Conservation (phyloP, 2,329 filamentous ascomycete species). For the Clonostachys byssicola region DNA sequence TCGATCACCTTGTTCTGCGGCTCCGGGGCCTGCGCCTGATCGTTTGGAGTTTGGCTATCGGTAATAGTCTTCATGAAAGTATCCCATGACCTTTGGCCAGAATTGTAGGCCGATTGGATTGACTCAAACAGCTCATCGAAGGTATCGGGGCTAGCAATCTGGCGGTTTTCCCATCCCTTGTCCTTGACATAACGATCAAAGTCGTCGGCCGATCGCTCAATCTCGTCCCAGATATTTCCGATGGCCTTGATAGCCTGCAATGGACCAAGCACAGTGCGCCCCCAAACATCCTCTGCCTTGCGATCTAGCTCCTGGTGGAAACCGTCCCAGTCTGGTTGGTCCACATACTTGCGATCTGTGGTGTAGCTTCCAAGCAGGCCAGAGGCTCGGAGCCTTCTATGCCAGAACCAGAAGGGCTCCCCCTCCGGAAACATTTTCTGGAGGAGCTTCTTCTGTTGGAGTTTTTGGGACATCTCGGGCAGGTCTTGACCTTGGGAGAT, state of each 20-base stretch:
- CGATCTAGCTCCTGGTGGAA: constrained; percentile 23
- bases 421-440: constrained; percentile 30
- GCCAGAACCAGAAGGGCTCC: constrained; percentile 36
- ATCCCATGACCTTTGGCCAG: constrained; percentile 32
- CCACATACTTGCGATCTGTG: no score
- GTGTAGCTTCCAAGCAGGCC: constrained; percentile 21
- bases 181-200: no score
- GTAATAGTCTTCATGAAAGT: constrained; percentile 29
- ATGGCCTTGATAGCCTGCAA: no score
- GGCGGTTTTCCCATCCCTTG: no score
- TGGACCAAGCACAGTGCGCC: constrained; percentile 1
- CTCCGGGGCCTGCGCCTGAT: constrained; percentile 6
- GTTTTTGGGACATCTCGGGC: constrained; percentile 27
- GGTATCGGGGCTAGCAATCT: neutral
- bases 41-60: constrained; percentile 7
- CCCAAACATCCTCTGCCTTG: constrained; percentile 19
- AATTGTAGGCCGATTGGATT: constrained; percentile 27
- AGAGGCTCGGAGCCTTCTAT: constrained; percentile 27
- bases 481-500: constrained; percentile 36
- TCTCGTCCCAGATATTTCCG: no score
- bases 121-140: constrained; percentile 36
- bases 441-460: constrained; percentile 28
- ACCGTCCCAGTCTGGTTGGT: constrained; percentile 16
- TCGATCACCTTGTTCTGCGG: constrained; percentile 25
- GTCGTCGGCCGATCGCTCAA: no score